These are phyloP conservation scores for Podospora pseudoanserina DNA, from an alignment of 495 filamentous ascomycete genomes.

Conservation along the genomic window DNA sequence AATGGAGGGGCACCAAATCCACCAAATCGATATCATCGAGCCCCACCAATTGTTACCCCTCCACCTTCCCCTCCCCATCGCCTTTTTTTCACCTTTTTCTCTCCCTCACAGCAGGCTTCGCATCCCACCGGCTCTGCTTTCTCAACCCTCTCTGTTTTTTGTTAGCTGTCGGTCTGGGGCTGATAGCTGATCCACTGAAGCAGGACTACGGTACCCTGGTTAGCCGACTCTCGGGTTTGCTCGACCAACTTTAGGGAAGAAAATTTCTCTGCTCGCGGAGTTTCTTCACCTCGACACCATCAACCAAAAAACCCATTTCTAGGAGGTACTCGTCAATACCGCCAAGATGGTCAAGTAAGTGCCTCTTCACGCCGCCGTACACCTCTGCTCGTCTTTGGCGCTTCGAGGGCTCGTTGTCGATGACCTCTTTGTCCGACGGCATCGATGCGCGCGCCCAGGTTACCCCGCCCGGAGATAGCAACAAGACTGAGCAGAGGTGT, in stretches of 20 bases:
- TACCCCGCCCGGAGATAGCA: constrained; percentile 46
- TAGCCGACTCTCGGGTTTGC: constrained; percentile 18
- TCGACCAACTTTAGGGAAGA: constrained; percentile 23
- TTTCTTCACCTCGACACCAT: constrained; percentile 25
- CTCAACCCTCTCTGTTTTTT: constrained; percentile 21
- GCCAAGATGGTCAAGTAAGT: constrained; percentile 99
- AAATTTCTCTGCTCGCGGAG: constrained; percentile 30
- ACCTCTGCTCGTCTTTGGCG: constrained; percentile 5
- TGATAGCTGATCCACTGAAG: constrained; percentile 28
- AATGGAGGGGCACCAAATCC: constrained; percentile 26
- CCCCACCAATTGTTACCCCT: constrained; percentile 35
- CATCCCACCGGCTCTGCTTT: constrained; percentile 13
- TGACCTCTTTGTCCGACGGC: constrained; percentile 28
- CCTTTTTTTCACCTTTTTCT: constrained; percentile 28
- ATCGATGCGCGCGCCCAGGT: constrained; percentile 6
- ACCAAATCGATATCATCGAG: constrained; percentile 21
- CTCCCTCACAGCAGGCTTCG: constrained; percentile 24
- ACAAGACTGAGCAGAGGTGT: neutral
- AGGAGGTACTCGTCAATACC: constrained; percentile 54
- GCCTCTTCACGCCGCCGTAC: neutral
- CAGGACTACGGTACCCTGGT: constrained; percentile 26
- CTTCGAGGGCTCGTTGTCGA: neutral
- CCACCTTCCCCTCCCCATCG: constrained; percentile 24
- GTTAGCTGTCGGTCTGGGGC: constrained; percentile 29
- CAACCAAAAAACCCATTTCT: constrained; percentile 26